phyloP scores from a whole-genome alignment of 2,329 filamentous ascomycete genomes.

The Fusarium clavum region DNA sequence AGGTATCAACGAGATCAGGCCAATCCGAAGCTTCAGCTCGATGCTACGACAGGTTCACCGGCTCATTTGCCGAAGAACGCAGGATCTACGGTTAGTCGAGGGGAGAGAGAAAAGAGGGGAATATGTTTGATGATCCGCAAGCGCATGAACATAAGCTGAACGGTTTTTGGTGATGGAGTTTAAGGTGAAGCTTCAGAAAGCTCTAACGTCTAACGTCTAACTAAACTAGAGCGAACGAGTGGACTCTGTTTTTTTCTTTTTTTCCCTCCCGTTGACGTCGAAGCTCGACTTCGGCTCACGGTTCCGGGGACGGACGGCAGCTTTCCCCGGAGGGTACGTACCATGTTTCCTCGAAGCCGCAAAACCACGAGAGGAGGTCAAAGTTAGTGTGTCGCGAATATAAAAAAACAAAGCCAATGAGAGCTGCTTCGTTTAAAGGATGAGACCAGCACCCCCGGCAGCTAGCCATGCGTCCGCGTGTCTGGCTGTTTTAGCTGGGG shows the following conservation, averaged over 20 bases:
- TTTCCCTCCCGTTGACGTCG: slow-evolving; percentile 13
- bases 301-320: slow-evolving; percentile 18
- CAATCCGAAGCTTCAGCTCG: slow-evolving; percentile 27
- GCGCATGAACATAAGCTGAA: slow-evolving; percentile 20
- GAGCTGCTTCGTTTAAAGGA: slow-evolving; percentile 10
- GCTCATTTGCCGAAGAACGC: slow-evolving; percentile 40
- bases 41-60: slow-evolving; percentile 34
- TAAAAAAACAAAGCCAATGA: slow-evolving; percentile 21
- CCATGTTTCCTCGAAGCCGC: slow-evolving; percentile 25
- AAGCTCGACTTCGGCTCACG: slow-evolving; percentile 28
- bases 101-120: slow-evolving; percentile 1
- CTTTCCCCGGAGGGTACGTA: slow-evolving; percentile 38
- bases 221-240: not conserved
- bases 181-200: slow-evolving; percentile 27
- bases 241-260: not conserved
- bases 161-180: slow-evolving; percentile 32
- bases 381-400: not conserved
- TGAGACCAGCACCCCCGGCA: slow-evolving; percentile 22
- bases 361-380: not conserved
- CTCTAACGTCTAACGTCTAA: not conserved
- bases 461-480: slow-evolving; percentile 37
- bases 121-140: slow-evolving; percentile 28
- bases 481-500: slow-evolving; percentile 23
- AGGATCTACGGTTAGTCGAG: slow-evolving; percentile 1
- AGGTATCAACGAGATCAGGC: not conserved